A percentile compares a stretch with the other conserved stretches of the same genome.
phyloP scores from a whole-genome alignment of 257 asterid genomes.

The Nicotiana tomentosiformis region DNA sequence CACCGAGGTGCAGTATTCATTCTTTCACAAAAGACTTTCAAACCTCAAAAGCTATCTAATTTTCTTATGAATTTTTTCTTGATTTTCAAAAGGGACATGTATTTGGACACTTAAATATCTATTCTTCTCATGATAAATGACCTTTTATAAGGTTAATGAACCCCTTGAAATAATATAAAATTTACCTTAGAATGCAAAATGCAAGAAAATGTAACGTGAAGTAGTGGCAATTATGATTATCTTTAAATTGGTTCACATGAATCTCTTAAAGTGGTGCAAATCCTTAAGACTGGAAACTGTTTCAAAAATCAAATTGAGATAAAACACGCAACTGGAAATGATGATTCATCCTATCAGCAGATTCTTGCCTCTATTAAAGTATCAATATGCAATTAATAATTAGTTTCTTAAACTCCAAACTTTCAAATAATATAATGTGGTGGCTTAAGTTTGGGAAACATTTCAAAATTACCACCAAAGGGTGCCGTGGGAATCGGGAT shows the following conservation, averaged over 20 bases:
- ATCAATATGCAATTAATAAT: background rate
- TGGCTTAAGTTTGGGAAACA: background rate
- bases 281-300: background rate
- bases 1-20: too few species aligned
- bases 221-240: background rate
- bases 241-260: conserved; percentile 3
- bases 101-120: background rate
- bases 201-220: background rate
- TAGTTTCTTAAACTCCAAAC: background rate
- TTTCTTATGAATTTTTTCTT: background rate
- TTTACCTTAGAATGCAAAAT: background rate
- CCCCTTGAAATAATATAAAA: background rate
- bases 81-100: background rate
- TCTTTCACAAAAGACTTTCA: background rate
- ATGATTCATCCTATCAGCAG: background rate
- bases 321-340: conserved; percentile 1
- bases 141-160: background rate
- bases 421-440: background rate
- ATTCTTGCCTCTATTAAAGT: background rate
- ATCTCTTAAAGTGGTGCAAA: background rate
- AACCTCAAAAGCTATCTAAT: background rate
- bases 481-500: too few species aligned
- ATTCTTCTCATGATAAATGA: background rate
- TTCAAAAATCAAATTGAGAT: conserved; percentile 4
- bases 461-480: background rate